Base-by-base conservation (phyloP, 1,139 yeast species). In the Yamadazyma diddensiae region DNA sequence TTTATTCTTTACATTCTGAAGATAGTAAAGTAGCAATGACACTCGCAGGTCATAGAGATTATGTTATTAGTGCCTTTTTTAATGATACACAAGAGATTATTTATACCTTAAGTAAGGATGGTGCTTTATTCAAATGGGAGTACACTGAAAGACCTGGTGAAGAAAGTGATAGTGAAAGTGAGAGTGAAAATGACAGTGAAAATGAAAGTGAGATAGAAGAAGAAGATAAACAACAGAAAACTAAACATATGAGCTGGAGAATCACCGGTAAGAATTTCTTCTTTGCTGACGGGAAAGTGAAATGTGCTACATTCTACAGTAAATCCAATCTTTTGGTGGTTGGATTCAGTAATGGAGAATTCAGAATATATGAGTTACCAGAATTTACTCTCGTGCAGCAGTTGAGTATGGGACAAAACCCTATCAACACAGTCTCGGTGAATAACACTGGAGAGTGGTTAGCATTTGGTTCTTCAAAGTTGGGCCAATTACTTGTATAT, bases 391-490 rank as follows among this genome's bases (percentile, higher is more conserved):
- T 83, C 62, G 70, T 92, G 17, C 98, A 92, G 57, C 94, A 82
- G 49, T 68, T 92, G 37, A 82, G 94, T 29, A 87, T 94, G 82
- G 96, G 98, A 3, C 95, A 87, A 52, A 82, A 87, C 49, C 81
- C 92, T 3, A 83, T 92, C 24, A 88, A 85, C 50, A 79, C 90
- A 8, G 94, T 92, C 3, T 63, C 79, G 14, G 74, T 92, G 31
- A 92, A 92, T 56, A 62, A 70, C 7, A 69, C 92, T 4, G 99
- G 98, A 15, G 98, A 92, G 58, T 92, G 99, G 99, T 65, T 94
- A 29, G 95, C 97, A 0, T 86, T 92, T 59, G 98, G 98, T 4
- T 88, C 97, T 0, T 66, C 90, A 13, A 82, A 80, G 49, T 62
- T 86, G 22, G 98, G 98, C n/a, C 99, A 92, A 59, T 64, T 92